Evolutionary conservation across 768 basidiomycete genomes (phyloP), one percentile per base, ranked within the genome.

Genomic region (Tubosaeta brunneosetosa): DNA sequence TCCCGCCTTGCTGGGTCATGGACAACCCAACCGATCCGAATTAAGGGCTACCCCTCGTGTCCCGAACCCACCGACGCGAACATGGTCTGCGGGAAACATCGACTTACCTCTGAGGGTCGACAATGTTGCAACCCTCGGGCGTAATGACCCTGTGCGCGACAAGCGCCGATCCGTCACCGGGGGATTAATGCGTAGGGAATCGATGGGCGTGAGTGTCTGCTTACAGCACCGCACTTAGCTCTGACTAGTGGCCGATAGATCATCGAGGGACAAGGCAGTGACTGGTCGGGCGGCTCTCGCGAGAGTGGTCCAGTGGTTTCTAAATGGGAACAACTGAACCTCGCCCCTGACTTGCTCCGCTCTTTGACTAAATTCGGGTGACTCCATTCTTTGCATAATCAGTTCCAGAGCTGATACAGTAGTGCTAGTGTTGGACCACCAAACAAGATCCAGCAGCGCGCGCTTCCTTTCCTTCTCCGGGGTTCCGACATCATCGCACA

Each of bases 401-500:
- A 37, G 48, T 37, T 22, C 49, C 45, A 17, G 22, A 34, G 43
- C 61, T 68, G 46, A 66, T 44, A 27, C 27, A 51, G 14, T 43
- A 27, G 41, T 42, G 6, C 25, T 62, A 94, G 94, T 38, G 86
- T 98, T 56, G 94, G 95, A 1, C 97, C 97, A 2, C 97, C 97
- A 6, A 97, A 97, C 71, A 99, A 99, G 76, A 97, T 99, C 59
- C 97, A 98, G 71, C 93, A 95, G 65, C 83, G 95, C 44, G 94
- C 97, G 42, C 75, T 99, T 46, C 97, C 97, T 7, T 97, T 97
- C 74, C 82, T 99, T 53, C 78, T 98, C 32, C 83, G 88, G 47
- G 94, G 93, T 8, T 83, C 92, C 34, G 97, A 99, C 62, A 97
- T 98, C 64, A 98, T 99, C 63, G 94, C 95, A 9, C 97, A 99